A percentile compares a stretch with the other conserved stretches of the same genome.
Conservation (phyloP, 257 asterid species). For the Fraxinus cuspidata region DNA sequence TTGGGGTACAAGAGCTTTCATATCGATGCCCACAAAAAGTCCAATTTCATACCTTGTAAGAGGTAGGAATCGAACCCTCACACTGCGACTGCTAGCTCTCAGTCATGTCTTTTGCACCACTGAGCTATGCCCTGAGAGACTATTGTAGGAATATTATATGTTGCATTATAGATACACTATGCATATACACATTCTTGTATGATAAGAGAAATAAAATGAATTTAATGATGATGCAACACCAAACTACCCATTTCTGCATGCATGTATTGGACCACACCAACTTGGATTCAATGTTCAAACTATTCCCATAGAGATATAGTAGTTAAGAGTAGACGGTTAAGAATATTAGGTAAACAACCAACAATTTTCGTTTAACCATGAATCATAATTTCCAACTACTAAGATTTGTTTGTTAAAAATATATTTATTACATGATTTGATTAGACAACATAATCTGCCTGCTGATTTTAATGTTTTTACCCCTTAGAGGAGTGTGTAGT, state of each 20-base stretch:
- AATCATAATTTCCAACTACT: not conserved
- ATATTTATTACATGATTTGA: slow-evolving; percentile 4
- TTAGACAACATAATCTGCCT: slow-evolving; percentile 21
- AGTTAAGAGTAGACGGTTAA: not conserved
- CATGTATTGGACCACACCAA: slow-evolving; percentile 19
- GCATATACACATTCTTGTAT: not conserved
- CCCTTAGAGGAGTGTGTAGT: not conserved
- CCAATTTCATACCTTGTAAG: no score
- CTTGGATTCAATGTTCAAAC: slow-evolving; percentile 13
- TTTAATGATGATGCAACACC: not conserved
- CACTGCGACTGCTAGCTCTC: no score
- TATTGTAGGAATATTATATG: no score
- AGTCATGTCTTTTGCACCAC: no score
- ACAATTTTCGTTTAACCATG: not conserved
- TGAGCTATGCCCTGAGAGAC: no score
- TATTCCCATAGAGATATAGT: not conserved
- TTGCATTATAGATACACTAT: not conserved
- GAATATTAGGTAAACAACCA: slow-evolving; percentile 11
- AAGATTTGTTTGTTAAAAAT: slow-evolving; percentile 13
- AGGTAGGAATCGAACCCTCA: no score
- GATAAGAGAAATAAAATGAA: not conserved
- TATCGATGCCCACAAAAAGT: no score
- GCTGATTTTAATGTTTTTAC: slow-evolving; percentile 18
- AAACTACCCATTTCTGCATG: not conserved
- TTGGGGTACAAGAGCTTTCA: no score